Percentiles rank a stretch among this genome's conserved stretches.
These are phyloP conservation scores for Phoma sp. DNA, from an alignment of 2,329 filamentous ascomycete species.

Conservation along the genomic window DNA sequence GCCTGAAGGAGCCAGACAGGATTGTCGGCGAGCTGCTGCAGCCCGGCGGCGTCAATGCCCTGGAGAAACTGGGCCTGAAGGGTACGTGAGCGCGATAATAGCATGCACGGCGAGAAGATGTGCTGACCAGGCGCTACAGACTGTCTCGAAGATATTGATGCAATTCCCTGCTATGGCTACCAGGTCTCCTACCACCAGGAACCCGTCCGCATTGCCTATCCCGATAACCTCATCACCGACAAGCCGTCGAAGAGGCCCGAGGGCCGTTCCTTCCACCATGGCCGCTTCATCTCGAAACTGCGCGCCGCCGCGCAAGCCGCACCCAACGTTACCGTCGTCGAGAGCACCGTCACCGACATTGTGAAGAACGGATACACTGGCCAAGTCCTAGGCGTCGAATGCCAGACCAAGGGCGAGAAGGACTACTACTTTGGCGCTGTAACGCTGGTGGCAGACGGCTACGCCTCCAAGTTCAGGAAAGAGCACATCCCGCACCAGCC, in stretches of 20 bases:
- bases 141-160: slow-evolving; percentile 88
- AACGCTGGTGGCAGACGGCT: slow-evolving; percentile 91
- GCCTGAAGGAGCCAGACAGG: slow-evolving; percentile 88
- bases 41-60: slow-evolving; percentile 83
- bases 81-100: slow-evolving; percentile 22
- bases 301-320: slow-evolving; percentile 75
- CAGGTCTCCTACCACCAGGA: slow-evolving; percentile 82
- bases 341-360: slow-evolving; percentile 82
- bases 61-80: slow-evolving; percentile 79
- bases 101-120: too few species aligned
- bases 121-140: slow-evolving; percentile 50
- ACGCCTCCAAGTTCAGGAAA: slow-evolving; percentile 89
- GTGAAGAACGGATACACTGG: slow-evolving; percentile 72
- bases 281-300: slow-evolving; percentile 85
- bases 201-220: slow-evolving; percentile 79
- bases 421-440: slow-evolving; percentile 86
- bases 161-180: slow-evolving; percentile 82
- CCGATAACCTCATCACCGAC: slow-evolving; percentile 58
- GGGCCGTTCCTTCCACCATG: slow-evolving; percentile 90
- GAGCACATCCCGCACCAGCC: slow-evolving; percentile 72
- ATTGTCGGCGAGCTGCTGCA: slow-evolving; percentile 96
- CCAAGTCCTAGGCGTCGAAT: slow-evolving; percentile 83
- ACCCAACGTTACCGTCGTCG: slow-evolving; percentile 86
- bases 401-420: slow-evolving; percentile 66
- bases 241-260: slow-evolving; percentile 59